Evolutionary conservation across 2,329 filamentous ascomycete species (phyloP).

Genomic region (Diaporthe sp.): DNA sequence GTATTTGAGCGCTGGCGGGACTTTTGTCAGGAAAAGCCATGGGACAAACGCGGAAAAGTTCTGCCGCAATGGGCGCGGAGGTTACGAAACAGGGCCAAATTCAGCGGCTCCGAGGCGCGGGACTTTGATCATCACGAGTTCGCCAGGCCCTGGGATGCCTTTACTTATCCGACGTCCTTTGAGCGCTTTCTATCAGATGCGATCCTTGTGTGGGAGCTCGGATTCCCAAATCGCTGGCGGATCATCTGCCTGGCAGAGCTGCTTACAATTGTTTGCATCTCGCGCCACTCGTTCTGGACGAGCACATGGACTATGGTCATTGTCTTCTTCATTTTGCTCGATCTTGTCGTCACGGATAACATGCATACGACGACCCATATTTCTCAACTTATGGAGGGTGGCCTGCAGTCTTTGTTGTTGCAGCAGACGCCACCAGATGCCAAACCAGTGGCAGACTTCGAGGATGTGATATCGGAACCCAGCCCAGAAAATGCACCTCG

Average conservation of each 20-base stretch:
- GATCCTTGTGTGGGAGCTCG: neutral
- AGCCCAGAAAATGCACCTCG: neutral
- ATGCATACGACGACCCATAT: neutral
- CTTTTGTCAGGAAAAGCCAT: neutral
- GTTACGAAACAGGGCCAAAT: neutral
- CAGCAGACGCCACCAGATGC: neutral
- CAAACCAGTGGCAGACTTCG: neutral
- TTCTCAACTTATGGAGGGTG: neutral
- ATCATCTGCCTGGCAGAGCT: neutral
- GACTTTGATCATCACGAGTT: neutral
- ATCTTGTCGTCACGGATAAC: neutral
- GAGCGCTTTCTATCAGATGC: neutral
- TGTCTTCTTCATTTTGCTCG: neutral
- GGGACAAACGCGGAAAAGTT: neutral
- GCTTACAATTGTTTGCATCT: neutral
- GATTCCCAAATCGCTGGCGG: neutral
- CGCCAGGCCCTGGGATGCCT: neutral
- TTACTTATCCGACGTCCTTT: neutral
- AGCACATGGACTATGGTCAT: neutral
- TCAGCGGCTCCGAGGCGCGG: too few species aligned
- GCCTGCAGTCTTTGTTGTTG: neutral
- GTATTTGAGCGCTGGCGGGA: neutral
- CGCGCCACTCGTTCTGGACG: neutral
- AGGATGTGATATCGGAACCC: neutral
- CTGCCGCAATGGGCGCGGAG: neutral